Evolutionary conservation across 306 rosid genomes (phyloP), one percentile per base, ranked within the genome.

Genomic region (Pyrus communis): DNA sequence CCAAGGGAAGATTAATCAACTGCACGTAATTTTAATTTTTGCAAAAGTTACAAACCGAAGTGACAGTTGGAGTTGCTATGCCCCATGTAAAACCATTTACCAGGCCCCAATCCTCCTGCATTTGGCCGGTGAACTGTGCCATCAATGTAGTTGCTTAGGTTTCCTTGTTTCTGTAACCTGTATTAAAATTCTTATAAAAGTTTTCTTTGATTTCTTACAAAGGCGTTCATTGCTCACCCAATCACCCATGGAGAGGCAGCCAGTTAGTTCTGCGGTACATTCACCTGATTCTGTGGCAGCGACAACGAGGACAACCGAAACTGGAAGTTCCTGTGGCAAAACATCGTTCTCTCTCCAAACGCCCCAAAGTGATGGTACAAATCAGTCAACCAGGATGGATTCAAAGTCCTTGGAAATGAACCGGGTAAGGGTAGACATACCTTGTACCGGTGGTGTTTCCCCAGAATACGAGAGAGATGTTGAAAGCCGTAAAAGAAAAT

Each of bases 151-250:
- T 38, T 38, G 42, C 42, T 7, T 38, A 7, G 42, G 42, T 38
- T 3, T 58, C 62, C 4, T 42, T 43, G 54, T 49, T 68, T 67
- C 71, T 43, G 55, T 42, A 23, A 49, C 5, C 40, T 18, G 6
- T n/a, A 49, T 46, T 21, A 46, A 66, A 35, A 35, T 19, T 35
- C 25, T 67, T 5, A 11, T 2, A 4, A 21, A 65, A 31, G 1
- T 7, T 18, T 19, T 33, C 27, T 17, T 65, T 18, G 2, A 33
- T 18, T 19, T 63, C 75, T 45, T 81, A 7, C 25, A 38, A 84
- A 94, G 98, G 89, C 97, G 89, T 82, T 94, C 98, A 59, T 84
- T 94, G 95, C 96, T 94, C 70, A 94, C 90, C 78, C 98, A 92
- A 89, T 83, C 96, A 52, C 97, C 93, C 9, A 70, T 73, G 43